Evolutionary conservation across 805 yeast genomes (phyloP), one percentile per base, ranked within the genome.

Genomic region (Debaryomyces maramus): DNA sequence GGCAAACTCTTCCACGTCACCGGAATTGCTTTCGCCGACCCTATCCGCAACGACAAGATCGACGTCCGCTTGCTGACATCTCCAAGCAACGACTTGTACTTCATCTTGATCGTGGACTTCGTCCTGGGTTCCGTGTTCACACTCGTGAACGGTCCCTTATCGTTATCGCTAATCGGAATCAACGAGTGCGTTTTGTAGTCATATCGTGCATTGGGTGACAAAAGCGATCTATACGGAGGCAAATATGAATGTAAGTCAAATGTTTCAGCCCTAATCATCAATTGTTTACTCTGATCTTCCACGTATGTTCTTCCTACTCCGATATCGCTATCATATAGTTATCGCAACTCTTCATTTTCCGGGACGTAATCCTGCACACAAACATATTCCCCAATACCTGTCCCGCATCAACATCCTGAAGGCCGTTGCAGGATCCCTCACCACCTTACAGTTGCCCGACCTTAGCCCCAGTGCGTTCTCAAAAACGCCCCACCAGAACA

Each of bases 191-290:
- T 67, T 36, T 62, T 58, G 54, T 78, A 78, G 51, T 78, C 83
- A 51, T 75, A 78, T 15, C 68, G 60, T 8, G 71, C 70, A 36
- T 59, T 61, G 1, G 82, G 82, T 30, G 66, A 69, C 19, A 78
- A 55, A 19, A 78, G 61, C 4, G 81, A 76, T 31, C 81, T 62
- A 52, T 78, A 78, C 2, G 81, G 75, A 6, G 80, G 80, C 18
- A 76, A 58, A 50, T 69, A 65, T 15, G 53, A 16, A 50, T 50
- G 54, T 49, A 55, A 46, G 36, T 61, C 66, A 16, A 52, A 32
- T 16, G 41, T 30, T 19, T 43, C 46, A 34, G 41, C 19, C 19
- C 22, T 35, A 19, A 39, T 39, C 41, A 43, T 39, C 29, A 35
- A 38, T 29, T 24, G 16, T 5, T 33, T 13, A 6, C n/a, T n/a